Evolutionary conservation across 2,329 filamentous ascomycete species (phyloP), one percentile per base, ranked within the genome.

Genomic region (Xylariomycetidae sp.): DNA sequence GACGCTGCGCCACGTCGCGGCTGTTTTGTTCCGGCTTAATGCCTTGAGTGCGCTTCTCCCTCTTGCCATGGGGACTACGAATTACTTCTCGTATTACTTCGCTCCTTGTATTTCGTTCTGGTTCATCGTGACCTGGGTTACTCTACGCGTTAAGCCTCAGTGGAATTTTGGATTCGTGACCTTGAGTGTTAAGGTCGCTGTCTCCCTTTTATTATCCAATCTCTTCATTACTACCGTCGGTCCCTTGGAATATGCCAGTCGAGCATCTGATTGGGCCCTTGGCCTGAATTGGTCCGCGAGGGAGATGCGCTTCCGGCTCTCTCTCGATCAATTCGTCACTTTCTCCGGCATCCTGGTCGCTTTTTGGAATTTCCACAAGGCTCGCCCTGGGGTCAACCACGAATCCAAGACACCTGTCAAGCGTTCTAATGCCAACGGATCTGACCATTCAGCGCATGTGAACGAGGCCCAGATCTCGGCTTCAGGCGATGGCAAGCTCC

Each of bases 81-180:
- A 67, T 20, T 80, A 76, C 52, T 53, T 64, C 16, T 64, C 69
- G 17, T 81, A 82, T 51, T 74, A 77, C 52, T 78, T 81, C 45
- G 66, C 74, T 0, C 69, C 74, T 1, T 58, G 80, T 2, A 63
- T 72, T 25, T 77, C 67, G 31, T 78, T 81, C 49, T 83, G 77
- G 74, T 82, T 79, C 48, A 41, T 77, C 5, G 56, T 78, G 14
- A 59, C 74, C n/a, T 81, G 67, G 48, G 41, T 59, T 18, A 77
- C 72, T 4, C 57, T 81, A 36, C 56, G 61, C n/a, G 47, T 64
- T 22, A n/a, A n/a, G n/a, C n/a, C n/a, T n/a, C n/a, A n/a, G n/a
- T n/a, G n/a, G n/a, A n/a, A n/a, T n/a, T n/a, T n/a, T n/a, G n/a
- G n/a, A n/a, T n/a, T n/a, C n/a, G n/a, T n/a, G n/a, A n/a, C n/a